Evolutionary conservation across 75 land plant species (phyloP).

Genomic region (Azolla pinnata): DNA sequence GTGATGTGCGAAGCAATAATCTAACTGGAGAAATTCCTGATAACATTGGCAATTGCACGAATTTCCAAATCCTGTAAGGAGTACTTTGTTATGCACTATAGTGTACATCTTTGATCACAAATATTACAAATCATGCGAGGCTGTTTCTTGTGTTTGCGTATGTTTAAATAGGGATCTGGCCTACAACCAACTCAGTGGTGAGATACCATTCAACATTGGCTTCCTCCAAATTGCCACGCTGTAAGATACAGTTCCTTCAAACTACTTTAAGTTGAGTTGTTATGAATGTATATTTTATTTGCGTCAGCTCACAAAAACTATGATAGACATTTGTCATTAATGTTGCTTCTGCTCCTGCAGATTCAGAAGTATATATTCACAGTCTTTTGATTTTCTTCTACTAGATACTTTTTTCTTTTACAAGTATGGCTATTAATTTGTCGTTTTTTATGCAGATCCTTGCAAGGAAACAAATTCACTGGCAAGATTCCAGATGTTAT

Average conservation of each 20-base stretch:
- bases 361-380: too few relatives aligned
- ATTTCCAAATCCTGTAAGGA: slow-evolving; percentile 77
- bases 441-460: slow-evolving; percentile 28
- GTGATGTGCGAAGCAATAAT: slow-evolving; percentile 81
- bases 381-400: too few relatives aligned
- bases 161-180: slow-evolving; percentile 54
- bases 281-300: too few relatives aligned
- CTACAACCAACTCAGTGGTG: slow-evolving; percentile 73
- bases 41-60: slow-evolving; percentile 83
- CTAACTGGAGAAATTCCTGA: slow-evolving; percentile 68
- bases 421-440: background rate
- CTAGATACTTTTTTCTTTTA: too few relatives aligned
- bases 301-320: too few relatives aligned
- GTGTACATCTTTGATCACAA: background rate
- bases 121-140: too few relatives aligned
- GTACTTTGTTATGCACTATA: background rate
- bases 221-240: slow-evolving; percentile 73
- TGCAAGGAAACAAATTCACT: slow-evolving; percentile 70
- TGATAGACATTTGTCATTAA: too few relatives aligned
- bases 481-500: slow-evolving; percentile 85
- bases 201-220: slow-evolving; percentile 71
- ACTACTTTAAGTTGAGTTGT: too few relatives aligned
- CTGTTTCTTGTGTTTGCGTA: too few relatives aligned
- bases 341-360: too few relatives aligned
- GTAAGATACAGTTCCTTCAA: too few relatives aligned